Evolutionary conservation across 2,329 filamentous ascomycete species (phyloP).

Genomic region (Ophiostoma populinum): DNA sequence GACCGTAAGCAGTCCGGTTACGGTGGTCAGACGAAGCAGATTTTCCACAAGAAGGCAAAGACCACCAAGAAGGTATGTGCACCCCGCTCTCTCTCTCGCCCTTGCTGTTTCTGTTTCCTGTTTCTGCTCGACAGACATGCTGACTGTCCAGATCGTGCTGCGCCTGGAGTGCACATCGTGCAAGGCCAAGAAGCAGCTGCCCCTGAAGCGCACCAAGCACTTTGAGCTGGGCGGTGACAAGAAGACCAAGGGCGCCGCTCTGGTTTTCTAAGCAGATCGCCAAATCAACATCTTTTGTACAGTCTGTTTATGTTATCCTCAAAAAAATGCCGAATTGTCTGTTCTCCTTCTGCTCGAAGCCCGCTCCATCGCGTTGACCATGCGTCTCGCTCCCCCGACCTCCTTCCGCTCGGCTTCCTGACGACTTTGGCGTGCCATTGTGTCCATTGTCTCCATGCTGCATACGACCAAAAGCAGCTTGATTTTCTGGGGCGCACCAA

Average conservation of each 20-base stretch:
- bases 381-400: not conserved
- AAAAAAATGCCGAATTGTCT: constrained; percentile 4
- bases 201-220: constrained; percentile 99
- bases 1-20: constrained; percentile 84
- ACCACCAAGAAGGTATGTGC: constrained; percentile 84
- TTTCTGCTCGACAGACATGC: too few relatives aligned
- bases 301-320: constrained; percentile 3
- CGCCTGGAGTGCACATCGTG: constrained; percentile 93
- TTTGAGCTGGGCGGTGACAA: constrained; percentile 99
- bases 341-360: constrained; percentile 1
- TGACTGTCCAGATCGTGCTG: constrained; percentile 59
- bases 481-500: too few relatives aligned
- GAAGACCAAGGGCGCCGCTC: constrained; percentile 99
- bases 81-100: too few relatives aligned
- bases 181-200: constrained; percentile 97
- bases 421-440: too few relatives aligned
- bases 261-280: constrained; percentile 75
- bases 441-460: too few relatives aligned
- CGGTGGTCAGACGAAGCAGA: constrained; percentile 99
- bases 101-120: too few relatives aligned
- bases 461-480: too few relatives aligned
- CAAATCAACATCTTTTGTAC: constrained; percentile 3
- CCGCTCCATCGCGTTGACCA: not conserved
- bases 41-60: constrained; percentile 99
- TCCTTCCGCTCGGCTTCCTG: not conserved